phyloP scores from a whole-genome alignment of 148 eudicot species.

The Mesembryanthemum crystallinum region DNA sequence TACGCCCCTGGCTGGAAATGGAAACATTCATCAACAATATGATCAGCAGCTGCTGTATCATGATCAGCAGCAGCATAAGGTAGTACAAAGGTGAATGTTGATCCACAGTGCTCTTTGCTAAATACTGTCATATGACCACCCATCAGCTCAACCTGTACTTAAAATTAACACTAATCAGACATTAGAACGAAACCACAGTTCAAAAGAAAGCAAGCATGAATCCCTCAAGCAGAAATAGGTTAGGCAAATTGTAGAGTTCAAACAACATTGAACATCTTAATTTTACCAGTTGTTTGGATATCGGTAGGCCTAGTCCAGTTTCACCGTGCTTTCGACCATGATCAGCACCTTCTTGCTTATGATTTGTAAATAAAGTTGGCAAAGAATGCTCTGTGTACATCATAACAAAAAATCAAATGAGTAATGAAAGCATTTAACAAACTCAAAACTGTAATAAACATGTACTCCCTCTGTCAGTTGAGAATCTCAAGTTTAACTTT shows the following conservation, averaged over 20 bases:
- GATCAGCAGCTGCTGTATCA: constrained; percentile 42
- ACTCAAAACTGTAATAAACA: too few relatives aligned
- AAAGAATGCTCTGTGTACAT: neutral
- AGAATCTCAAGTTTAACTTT: too few relatives aligned
- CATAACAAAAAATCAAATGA: too few relatives aligned
- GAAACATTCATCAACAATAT: constrained; percentile 49
- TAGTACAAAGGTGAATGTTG: constrained; percentile 75
- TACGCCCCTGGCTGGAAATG: constrained; percentile 58
- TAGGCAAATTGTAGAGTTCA: neutral
- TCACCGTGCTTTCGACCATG: constrained; percentile 24
- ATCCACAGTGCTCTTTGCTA: constrained; percentile 65
- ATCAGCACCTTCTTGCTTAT: too few relatives aligned
- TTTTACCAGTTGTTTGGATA: constrained; percentile 91
- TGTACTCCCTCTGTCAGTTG: too few relatives aligned
- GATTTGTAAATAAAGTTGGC: neutral
- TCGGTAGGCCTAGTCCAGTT: constrained; percentile 91
- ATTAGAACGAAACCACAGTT: too few relatives aligned
- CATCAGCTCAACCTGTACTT: constrained; percentile 83
- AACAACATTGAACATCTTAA: constrained; percentile 10
- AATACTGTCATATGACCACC: constrained; percentile 83
- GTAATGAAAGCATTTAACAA: too few relatives aligned
- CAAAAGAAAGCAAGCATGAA: too few relatives aligned
- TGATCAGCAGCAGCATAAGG: constrained; percentile 56
- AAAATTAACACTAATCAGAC: too few relatives aligned
- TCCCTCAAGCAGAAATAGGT: too few relatives aligned